phyloP scores from a whole-genome alignment of 345 rosid species.

The Corchorus olitorius region DNA sequence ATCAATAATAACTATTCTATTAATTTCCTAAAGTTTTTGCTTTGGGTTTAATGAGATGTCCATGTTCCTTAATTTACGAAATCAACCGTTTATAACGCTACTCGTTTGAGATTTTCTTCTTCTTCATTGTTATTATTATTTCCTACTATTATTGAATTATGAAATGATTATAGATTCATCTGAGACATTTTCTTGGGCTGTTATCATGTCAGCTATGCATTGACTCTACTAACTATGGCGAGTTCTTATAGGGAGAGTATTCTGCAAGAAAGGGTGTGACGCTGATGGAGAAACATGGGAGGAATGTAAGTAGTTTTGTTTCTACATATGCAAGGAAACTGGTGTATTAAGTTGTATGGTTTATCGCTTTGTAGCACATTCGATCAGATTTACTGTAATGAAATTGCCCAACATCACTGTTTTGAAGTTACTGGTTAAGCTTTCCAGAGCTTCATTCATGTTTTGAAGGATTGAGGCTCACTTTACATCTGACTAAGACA shows the following conservation, averaged over 20 bases:
- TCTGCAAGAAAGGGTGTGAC: conserved; percentile 94
- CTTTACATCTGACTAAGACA: not conserved
- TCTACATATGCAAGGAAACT: not conserved
- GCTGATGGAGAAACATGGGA: conserved; percentile 88
- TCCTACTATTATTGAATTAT: not conserved
- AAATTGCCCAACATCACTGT: not conserved
- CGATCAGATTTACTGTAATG: not conserved
- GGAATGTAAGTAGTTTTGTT: conserved; percentile 69
- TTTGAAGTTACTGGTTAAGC: not conserved
- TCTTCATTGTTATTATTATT: no score
- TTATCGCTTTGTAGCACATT: not conserved
- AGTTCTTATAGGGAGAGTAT: conserved; percentile 86
- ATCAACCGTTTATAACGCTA: no score
- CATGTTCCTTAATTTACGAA: not conserved
- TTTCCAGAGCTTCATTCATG: conserved; percentile 2
- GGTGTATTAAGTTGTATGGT: not conserved
- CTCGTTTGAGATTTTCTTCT: not conserved
- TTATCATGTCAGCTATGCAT: not conserved
- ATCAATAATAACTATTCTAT: not conserved
- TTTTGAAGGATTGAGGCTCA: not conserved
- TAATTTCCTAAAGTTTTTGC: not conserved
- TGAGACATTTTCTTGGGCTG: not conserved
- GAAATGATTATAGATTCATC: not conserved
- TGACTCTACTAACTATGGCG: conserved; percentile 11
- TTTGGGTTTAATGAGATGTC: not conserved